Evolutionary conservation across 208 protist genomes (phyloP), one percentile per base, ranked within the genome.

Genomic region (Leishmania tropica): DNA sequence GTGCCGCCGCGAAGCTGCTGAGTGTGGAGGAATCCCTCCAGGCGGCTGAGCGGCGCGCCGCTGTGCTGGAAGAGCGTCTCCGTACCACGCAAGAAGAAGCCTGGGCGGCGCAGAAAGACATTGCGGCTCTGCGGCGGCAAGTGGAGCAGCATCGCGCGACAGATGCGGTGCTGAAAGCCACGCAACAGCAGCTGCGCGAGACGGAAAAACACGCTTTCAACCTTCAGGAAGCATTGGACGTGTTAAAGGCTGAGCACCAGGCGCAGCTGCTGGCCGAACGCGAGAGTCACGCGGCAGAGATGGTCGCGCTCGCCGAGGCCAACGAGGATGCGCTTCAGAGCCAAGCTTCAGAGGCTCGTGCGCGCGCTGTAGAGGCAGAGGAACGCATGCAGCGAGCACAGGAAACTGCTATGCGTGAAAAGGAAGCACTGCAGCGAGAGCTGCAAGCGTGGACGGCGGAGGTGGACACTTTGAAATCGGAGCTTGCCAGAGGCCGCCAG

Each of bases 131-230:
- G 58, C 77, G 78, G 42, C 72, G 42, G 35, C 77, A 86, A 62
- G 40, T 45, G n/a, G 78, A 79, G 71, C 51, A 80, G 45, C 54
- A 65, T 17, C 77, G 48, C 64, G 45, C 54, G 10, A 76, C 58
- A 10, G 73, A 81, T 35, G 83, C 77, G 6, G 42, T 86, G 35
- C 42, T 82, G 62, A 70, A 79, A 35, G 70, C 74, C 17, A 86
- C 83, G 10, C 79, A 85, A 48, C 54, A 83, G 54, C 84, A 82
- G 56, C 81, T 84, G 28, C 81, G 72, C 10, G 79, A 84, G 40
- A 81, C 80, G 78, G 76, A 87, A 67, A 60, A 74, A 31, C 81
- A 78, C 65, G 54, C 76, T 24, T 85, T 81, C 77, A 85, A 81
- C 73, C 79, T 81, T 75, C 72, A 81, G 48, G 77, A 48, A 28